These are phyloP conservation scores for Hansenula sp. DNA, from an alignment of 1,139 yeast genomes.

Conservation along the genomic window DNA sequence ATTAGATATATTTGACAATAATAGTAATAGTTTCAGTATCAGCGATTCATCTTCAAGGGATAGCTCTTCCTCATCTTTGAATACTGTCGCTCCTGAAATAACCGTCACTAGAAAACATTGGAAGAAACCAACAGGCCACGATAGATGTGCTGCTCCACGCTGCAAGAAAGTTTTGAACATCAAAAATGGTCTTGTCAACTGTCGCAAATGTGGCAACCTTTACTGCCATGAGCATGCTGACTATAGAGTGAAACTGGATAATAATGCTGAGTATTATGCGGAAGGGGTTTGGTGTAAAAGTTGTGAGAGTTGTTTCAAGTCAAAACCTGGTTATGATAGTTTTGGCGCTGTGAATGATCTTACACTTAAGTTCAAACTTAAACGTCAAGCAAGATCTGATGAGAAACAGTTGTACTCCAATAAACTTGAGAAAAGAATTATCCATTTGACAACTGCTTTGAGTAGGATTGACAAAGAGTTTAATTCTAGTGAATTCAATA, in stretches of 20 bases:
- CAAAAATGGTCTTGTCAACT: conserved; percentile 52
- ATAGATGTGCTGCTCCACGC: conserved; percentile 30
- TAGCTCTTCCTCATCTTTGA: conserved; percentile 14
- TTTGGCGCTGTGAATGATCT: conserved; percentile 40
- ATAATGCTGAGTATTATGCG: conserved; percentile 43
- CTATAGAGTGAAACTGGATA: conserved; percentile 43
- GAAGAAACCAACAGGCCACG: conserved; percentile 44
- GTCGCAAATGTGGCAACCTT: conserved; percentile 69
- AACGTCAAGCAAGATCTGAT: conserved; percentile 37
- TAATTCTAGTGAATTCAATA: conserved; percentile 11
- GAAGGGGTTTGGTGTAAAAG: conserved; percentile 67
- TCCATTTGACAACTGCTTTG: conserved; percentile 34
- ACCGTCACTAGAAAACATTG: conserved; percentile 56
- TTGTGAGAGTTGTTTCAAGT: conserved; percentile 57
- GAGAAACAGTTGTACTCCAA: conserved; percentile 46
- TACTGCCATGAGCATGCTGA: conserved; percentile 59
- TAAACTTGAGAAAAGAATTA: conserved; percentile 61
- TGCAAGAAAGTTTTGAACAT: conserved; percentile 43
- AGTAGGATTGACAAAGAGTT: conserved; percentile 20
- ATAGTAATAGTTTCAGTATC: conserved; percentile 6
- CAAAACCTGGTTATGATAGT: conserved; percentile 52
- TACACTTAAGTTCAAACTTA: conserved; percentile 37
- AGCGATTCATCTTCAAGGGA: conserved; percentile 15
- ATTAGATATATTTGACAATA: conserved; percentile 30
- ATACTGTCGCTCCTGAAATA: conserved; percentile 19